Evolutionary conservation across 371 early-diverging fungal species (phyloP).

Genomic region (Dichotomocladium elegans): DNA sequence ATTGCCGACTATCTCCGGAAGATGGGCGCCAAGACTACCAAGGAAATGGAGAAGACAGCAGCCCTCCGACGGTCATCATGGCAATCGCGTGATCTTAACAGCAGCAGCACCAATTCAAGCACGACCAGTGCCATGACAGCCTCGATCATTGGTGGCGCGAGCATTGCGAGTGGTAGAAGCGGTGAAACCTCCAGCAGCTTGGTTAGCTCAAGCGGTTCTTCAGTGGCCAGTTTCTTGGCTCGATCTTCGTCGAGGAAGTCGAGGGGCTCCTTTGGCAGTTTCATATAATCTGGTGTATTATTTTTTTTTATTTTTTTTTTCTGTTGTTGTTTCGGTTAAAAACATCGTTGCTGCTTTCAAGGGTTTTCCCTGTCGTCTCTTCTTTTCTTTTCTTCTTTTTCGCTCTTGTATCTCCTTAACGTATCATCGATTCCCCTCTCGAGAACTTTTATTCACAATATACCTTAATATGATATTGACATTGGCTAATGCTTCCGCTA

Average conservation of each 20-base stretch:
- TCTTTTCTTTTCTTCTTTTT: conserved; percentile 44
- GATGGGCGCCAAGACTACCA: conserved; percentile 33
- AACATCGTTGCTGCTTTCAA: too few species aligned
- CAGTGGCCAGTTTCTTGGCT: background rate
- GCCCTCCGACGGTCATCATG: background rate
- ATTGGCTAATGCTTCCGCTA: conserved; percentile 19
- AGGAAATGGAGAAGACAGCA: conserved; percentile 41
- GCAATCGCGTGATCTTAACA: background rate
- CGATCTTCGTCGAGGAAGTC: too few species aligned
- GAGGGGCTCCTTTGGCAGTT: too few species aligned
- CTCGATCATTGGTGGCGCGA: background rate
- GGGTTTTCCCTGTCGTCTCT: background rate
- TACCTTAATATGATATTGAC: too few species aligned
- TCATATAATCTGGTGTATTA: too few species aligned
- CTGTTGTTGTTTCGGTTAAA: too few species aligned
- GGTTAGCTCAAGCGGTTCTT: background rate
- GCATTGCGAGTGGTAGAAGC: background rate
- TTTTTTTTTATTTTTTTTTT: too few species aligned
- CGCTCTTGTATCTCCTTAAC: background rate
- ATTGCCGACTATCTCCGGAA: conserved; percentile 24
- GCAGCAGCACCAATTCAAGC: background rate
- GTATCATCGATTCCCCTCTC: background rate
- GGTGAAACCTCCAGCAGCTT: background rate
- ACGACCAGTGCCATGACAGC: background rate
- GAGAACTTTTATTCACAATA: too few species aligned